Percentiles rank a stretch among this genome's conserved stretches.
Evolutionary conservation across 768 basidiomycete species (phyloP).

Genomic region (Leccinellum albellum): DNA sequence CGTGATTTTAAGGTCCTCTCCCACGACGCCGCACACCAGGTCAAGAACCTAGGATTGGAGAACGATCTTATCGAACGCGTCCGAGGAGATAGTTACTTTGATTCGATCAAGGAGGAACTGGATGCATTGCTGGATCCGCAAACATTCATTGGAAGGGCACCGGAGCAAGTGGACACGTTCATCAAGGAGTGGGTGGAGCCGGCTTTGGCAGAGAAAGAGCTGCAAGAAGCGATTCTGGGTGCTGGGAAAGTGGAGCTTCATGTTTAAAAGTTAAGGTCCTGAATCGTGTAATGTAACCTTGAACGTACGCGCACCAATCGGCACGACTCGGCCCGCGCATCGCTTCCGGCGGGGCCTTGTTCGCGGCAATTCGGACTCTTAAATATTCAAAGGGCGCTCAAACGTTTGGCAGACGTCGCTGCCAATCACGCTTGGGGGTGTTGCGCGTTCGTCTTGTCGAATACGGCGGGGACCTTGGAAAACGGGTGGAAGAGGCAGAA

Average conservation of each 20-base stretch:
- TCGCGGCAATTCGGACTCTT: slow-evolving; percentile 15
- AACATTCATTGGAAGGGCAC: slow-evolving; percentile 91
- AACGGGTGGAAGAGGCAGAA: background rate
- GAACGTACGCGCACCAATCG: background rate
- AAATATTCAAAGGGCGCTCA: slow-evolving; percentile 20
- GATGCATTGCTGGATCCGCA: slow-evolving; percentile 77
- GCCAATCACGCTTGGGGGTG: background rate
- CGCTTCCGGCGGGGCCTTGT: slow-evolving; percentile 13
- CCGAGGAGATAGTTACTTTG: slow-evolving; percentile 78
- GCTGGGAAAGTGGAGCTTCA: slow-evolving; percentile 62
- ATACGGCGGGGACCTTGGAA: background rate
- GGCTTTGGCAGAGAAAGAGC: slow-evolving; percentile 60
- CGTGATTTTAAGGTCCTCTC: slow-evolving; percentile 66
- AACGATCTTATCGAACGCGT: slow-evolving; percentile 95
- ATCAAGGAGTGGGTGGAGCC: slow-evolving; percentile 83
- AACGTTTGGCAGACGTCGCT: background rate
- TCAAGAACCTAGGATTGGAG: slow-evolving; percentile 90
- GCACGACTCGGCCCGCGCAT: slow-evolving; percentile 18
- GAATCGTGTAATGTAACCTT: background rate
- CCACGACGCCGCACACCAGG: slow-evolving; percentile 91
- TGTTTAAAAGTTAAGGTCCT: slow-evolving; percentile 32
- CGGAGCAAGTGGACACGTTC: slow-evolving; percentile 91
- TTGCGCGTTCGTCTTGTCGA: background rate
- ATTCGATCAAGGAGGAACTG: slow-evolving; percentile 77
- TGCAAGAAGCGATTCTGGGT: slow-evolving; percentile 48